Evolutionary conservation across 306 rosid species (phyloP).

Genomic region (Cicer arietinum): DNA sequence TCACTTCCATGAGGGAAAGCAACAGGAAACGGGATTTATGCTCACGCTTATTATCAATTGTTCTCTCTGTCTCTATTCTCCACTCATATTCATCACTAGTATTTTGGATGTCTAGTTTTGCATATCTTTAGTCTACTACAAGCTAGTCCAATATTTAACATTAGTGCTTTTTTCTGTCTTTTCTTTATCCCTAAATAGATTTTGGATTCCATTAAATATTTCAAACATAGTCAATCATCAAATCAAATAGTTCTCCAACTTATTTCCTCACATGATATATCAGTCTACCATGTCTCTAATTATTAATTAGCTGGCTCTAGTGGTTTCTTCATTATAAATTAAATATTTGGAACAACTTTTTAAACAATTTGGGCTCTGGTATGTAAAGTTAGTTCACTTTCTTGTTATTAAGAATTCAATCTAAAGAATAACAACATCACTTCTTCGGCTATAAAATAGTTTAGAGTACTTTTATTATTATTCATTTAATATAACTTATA

Average conservation of each 20-base stretch:
- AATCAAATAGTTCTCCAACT: slow-evolving; percentile 43
- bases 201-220: slow-evolving; percentile 38
- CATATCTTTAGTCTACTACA: slow-evolving; percentile 37
- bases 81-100: slow-evolving; percentile 50
- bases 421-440: too few species aligned
- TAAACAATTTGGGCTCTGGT: neutral
- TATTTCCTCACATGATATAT: slow-evolving; percentile 40
- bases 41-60: slow-evolving; percentile 58
- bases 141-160: neutral
- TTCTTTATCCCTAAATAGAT: slow-evolving; percentile 38
- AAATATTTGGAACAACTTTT: neutral
- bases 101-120: slow-evolving; percentile 38
- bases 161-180: slow-evolving; percentile 37
- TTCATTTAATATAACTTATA: too few species aligned
- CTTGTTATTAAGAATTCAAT: neutral
- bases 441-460: too few species aligned
- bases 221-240: slow-evolving; percentile 44
- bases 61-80: slow-evolving; percentile 39
- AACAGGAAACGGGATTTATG: slow-evolving; percentile 58
- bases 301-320: slow-evolving; percentile 40
- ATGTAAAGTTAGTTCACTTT: slow-evolving; percentile 35
- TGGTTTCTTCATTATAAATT: slow-evolving; percentile 1
- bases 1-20: slow-evolving; percentile 50
- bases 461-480: too few species aligned
- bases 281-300: slow-evolving; percentile 31